These are phyloP conservation scores for Solanum ossicruentum DNA, from an alignment of 257 asterid genomes.

Conservation along the genomic window DNA sequence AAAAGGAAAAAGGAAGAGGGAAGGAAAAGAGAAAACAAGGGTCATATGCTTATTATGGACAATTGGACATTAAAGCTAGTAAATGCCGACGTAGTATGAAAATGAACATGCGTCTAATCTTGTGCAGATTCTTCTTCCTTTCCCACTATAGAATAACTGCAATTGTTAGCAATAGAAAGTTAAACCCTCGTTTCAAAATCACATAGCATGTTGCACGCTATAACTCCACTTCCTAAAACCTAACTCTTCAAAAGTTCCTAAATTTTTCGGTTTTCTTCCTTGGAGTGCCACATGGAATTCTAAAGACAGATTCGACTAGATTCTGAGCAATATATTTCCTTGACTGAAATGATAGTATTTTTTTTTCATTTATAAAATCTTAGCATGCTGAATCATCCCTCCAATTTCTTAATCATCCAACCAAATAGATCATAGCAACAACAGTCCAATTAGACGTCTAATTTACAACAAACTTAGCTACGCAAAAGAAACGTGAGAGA, in stretches of 20 bases:
- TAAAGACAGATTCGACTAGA: neutral
- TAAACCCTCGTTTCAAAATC: neutral
- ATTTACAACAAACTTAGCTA: neutral
- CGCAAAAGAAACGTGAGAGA: neutral
- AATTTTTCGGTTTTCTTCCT: neutral
- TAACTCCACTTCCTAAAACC: neutral
- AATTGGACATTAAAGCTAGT: neutral
- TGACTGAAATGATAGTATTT: neutral
- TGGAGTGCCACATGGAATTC: neutral
- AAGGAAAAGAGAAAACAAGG: neutral
- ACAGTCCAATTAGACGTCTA: neutral
- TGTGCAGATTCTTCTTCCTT: neutral
- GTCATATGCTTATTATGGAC: neutral
- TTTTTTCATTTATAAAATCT: neutral
- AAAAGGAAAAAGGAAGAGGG: neutral
- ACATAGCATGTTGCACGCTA: neutral
- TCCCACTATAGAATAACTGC: neutral
- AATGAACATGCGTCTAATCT: neutral
- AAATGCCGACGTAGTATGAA: neutral
- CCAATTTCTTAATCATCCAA: neutral
- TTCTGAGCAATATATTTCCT: neutral
- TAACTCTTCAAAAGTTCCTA: neutral
- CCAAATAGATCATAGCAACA: neutral
- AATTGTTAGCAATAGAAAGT: neutral
- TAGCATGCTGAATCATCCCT: neutral